Evolutionary conservation across 2,329 filamentous ascomycete species (phyloP).

Genomic region (Aureobasidium sp.): DNA sequence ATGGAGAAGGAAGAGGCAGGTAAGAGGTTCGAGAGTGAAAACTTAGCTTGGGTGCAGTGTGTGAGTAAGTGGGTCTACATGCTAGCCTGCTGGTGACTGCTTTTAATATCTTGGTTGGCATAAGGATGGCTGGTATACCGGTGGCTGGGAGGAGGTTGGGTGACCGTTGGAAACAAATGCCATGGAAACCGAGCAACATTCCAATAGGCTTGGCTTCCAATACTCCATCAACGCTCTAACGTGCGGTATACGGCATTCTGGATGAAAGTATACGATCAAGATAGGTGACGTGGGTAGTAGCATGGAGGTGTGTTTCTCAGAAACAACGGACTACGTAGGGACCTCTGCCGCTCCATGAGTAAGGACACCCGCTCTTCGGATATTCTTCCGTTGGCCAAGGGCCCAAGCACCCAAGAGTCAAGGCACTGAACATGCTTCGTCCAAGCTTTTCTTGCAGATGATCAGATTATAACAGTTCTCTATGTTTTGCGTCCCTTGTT

Average conservation of each 20-base stretch:
- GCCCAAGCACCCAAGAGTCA: background rate
- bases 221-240: background rate
- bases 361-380: background rate
- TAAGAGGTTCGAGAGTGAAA: background rate
- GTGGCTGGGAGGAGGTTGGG: conserved; percentile 13
- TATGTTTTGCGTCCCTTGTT: background rate
- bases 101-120: conserved; percentile 13
- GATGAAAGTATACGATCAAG: background rate
- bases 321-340: background rate
- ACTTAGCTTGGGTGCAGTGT: conserved; percentile 7
- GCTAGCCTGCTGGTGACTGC: conserved; percentile 2
- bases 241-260: background rate
- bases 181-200: conserved; percentile 11
- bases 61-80: conserved; percentile 7
- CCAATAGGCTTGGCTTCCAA: conserved; percentile 7
- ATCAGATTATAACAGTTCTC: background rate
- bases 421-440: background rate
- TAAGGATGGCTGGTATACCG: conserved; percentile 6
- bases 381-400: background rate
- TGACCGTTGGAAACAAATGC: conserved; percentile 7
- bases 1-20: conserved; percentile 1
- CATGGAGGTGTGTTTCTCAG: background rate
- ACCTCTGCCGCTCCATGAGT: background rate
- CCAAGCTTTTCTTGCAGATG: background rate
- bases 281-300: background rate